These are phyloP conservation scores for Periglandula ipomoeae DNA, from an alignment of 2,329 filamentous ascomycete genomes.

Conservation along the genomic window DNA sequence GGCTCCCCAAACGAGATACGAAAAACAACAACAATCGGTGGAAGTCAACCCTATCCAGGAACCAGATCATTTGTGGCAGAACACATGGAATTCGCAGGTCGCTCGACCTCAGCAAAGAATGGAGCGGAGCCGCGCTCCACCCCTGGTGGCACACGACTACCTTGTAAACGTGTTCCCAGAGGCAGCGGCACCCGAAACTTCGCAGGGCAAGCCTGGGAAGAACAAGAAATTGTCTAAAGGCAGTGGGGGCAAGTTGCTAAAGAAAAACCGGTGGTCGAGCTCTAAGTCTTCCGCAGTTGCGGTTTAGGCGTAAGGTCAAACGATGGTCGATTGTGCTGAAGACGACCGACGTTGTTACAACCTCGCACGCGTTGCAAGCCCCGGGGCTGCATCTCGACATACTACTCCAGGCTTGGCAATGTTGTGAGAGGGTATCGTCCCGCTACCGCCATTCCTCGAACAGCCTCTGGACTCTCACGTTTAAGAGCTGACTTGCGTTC, in stretches of 20 bases:
- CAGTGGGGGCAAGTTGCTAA: slow-evolving; percentile 13
- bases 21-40: neutral
- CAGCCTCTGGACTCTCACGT: neutral
- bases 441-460: neutral
- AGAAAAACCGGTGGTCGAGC: slow-evolving; percentile 16
- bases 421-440: too few species aligned
- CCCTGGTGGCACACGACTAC: slow-evolving; percentile 7
- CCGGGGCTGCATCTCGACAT: too few species aligned
- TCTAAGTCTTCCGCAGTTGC: slow-evolving; percentile 13
- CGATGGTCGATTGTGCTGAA: too few species aligned
- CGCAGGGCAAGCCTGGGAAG: slow-evolving; percentile 12
- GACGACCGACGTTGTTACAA: too few species aligned
- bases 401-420: too few species aligned
- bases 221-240: slow-evolving; percentile 24
- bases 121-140: slow-evolving; percentile 9
- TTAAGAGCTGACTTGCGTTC: neutral
- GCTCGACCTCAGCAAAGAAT: slow-evolving; percentile 4
- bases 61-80: neutral
- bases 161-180: slow-evolving; percentile 18
- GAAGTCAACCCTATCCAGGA: neutral
- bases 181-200: slow-evolving; percentile 12
- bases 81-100: slow-evolving; percentile 15
- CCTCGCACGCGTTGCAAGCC: too few species aligned
- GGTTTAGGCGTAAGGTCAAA: slow-evolving; percentile 1
- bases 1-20: neutral